A percentile compares a stretch with the other conserved stretches of the same genome.
Conservation (phyloP, 257 asterid species). For the Striga asiatica region DNA sequence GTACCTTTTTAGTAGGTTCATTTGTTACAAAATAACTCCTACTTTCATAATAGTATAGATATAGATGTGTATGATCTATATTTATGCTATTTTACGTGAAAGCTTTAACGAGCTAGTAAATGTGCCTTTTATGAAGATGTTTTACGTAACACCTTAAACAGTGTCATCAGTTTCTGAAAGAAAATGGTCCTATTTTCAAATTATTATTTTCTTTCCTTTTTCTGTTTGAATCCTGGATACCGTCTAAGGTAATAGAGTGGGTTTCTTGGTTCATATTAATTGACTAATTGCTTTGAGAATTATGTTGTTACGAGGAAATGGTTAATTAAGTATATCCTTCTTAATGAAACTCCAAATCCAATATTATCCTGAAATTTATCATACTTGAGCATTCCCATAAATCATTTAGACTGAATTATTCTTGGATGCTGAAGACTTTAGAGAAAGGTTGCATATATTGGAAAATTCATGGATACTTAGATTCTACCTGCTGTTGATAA, state of each 20-base stretch:
- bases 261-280: not conserved
- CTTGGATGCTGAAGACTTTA: not conserved
- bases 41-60: too few relatives aligned
- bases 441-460: not conserved
- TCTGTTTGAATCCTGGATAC: not conserved
- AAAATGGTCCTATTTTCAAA: not conserved
- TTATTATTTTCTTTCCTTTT: not conserved
- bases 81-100: not conserved
- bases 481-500: too few relatives aligned
- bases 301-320: not conserved
- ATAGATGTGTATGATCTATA: not conserved
- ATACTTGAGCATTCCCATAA: not conserved
- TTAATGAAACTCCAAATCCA: not conserved
- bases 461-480: not conserved
- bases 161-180: not conserved
- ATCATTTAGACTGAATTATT: not conserved
- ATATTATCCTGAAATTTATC: not conserved
- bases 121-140: too few relatives aligned
- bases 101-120: too few relatives aligned
- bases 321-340: not conserved
- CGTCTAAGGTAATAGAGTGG: not conserved
- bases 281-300: too few relatives aligned
- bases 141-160: too few relatives aligned
- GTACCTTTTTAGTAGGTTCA: too few relatives aligned
- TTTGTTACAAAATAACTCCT: too few relatives aligned